Base-by-base conservation (phyloP, 2,329 filamentous ascomycete species). In the Colletotrichum kahawae region DNA sequence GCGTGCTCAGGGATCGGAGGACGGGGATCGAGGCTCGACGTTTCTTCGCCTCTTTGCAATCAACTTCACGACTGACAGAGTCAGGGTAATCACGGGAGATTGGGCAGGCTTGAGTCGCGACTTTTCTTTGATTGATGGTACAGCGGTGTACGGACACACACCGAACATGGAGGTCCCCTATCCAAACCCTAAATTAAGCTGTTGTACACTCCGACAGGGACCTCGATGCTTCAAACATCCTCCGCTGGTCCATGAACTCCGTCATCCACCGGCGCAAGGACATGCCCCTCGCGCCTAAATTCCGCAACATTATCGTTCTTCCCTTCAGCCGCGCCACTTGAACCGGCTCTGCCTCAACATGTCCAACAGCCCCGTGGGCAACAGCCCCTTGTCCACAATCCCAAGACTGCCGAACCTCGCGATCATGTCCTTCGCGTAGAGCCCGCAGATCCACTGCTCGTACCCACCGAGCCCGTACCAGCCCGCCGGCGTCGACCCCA, bases 301-400 rank as follows among this genome's bases (percentile, higher is more conserved):
- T 18, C 18, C 31, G 18, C n/a, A 16, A 51, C 54, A 36, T 36
- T 56, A 16, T 36, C 51, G 34, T 29, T 24, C 8, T 29, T 34
- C 21, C 33, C 43, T 16, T 80, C 69, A 86, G 3, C 82, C 84
- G 60, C 83, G 79, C 84, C 84, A 86, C 76, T 83, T 80, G 59
- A 81, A 83, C 74, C 80, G 81, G 75, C 81, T 84, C 79, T 79
- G 81, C 78, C 81, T 78, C 77, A 87, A 76, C 77, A 85, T 80
- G 71, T 80, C 80, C 62, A 86, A 80, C 78, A 86, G 78, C 5
- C 85, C 84, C 77, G 84, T 83, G 9, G 86, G 85, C 72, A 87
- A 75, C 66, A 87, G 68, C 2, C 83, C 83, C 60, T 80, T 78
- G 73, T 86, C 84, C 5, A 85, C 84, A 64, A 87, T 79, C 34